Base-by-base conservation (phyloP, 176 grass and related monocot species). In the Thalia dealbata region DNA sequence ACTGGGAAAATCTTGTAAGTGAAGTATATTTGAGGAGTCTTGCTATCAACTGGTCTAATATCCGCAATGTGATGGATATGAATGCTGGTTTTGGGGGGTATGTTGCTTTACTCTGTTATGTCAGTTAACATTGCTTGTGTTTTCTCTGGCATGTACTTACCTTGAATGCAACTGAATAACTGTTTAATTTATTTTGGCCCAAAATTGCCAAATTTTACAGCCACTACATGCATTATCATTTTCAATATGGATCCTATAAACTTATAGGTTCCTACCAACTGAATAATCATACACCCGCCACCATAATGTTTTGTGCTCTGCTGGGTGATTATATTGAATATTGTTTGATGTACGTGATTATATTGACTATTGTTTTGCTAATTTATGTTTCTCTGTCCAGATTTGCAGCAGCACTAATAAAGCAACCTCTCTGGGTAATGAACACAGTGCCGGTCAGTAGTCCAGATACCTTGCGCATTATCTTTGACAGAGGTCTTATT, bases 41-140 rank as follows among this genome's bases (percentile, higher is more conserved):
- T 65, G 81, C 70, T 79, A 68, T 97, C 84, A 86, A 86, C 68
- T 97, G 95, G 95, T 84, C 85, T 52, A 86, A 75, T 3, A 44
- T 92, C 50, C 84, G 81, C 52, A 96, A 96, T 81, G 84, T 96
- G 55, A 92, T 97, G 83, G 95, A 92, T 56, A 88, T 97, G 89
- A 92, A 92, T 88, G 84, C 90, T 82, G 85, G 85, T 64, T 92
- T 81, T 84, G 95, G 87, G 84, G 95, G 89, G 95, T 97, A 90
- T 86, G 75, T 14, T 56, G 78, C 72, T 56, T 77, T 58, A 30
- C 14, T 14, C 62, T 30, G 6, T 25, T 30, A 32, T 64, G 10
- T 64, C 23, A 22, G 3, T 64, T 28, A 29, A 64, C 45, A 29
- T 13, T 38, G 1, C n/a, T 28, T 27, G 14, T 30, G 19, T 9